Base-by-base conservation (phyloP, 2,329 filamentous ascomycete genomes). In the Cladosporium halotolerans region DNA sequence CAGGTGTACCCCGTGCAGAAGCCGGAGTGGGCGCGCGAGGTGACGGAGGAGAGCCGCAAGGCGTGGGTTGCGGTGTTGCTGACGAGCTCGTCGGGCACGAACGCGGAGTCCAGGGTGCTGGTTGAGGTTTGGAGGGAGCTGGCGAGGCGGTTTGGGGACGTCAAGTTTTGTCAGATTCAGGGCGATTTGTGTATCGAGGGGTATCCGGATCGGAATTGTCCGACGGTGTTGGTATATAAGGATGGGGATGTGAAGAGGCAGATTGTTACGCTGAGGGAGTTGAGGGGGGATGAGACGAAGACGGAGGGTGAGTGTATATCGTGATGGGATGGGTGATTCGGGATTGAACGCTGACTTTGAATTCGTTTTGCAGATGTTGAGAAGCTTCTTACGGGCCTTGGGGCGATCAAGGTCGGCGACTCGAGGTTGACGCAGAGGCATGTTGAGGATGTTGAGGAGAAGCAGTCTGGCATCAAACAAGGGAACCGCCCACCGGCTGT, bases 141-240 rank as follows among this genome's bases (percentile, higher is more conserved):
- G 39, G 92, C 93, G 1, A 74, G 72, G 55, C 89, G 92, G 65
- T 99, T 90, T 66, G 89, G 90, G 16, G 92, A 99, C 60, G 77
- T 99, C 70, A 99, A 99, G 73, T 99, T 99, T 72, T 97, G 92
- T 70, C 89, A 97, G 73, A 97, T 99, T 62, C 82, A 85, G 62
- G 93, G 85, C 6, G 85, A 89, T 66, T 83, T 96, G 73, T 96
- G 93, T 54, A 96, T 99, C 62, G 93, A 97, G 69, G 89, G 89
- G 39, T 99, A 99, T 70, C 93, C 93, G 1, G 93, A 97, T 64
- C 80, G 81, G 54, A 99, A 99, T 69, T 96, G 90, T 54, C 93
- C 93, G 1, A 99, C 93, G 0, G 89, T 99, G 34, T 68, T 99
- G 58, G 81, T 96, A 0, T 99, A 99, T 73, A 86, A 85, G 67